phyloP scores from a whole-genome alignment of 2,329 filamentous ascomycete genomes.

The Diaporthe helianthi region DNA sequence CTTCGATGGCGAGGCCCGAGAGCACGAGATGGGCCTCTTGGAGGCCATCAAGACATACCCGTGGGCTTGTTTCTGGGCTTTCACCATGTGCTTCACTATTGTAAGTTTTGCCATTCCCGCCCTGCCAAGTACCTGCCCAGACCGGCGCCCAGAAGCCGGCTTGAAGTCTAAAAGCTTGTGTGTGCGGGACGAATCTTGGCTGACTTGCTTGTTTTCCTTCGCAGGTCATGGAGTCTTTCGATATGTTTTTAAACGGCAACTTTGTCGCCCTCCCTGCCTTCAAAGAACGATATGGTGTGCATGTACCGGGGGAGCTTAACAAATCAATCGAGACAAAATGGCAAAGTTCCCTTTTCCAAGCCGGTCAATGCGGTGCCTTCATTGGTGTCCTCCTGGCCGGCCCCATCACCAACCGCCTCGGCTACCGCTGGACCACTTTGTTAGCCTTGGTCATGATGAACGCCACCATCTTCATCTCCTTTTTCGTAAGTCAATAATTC shows the following conservation, averaged over 20 bases:
- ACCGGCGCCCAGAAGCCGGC: neutral
- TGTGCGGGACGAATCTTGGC: neutral
- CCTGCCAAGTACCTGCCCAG: neutral
- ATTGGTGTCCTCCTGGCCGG: constrained; percentile 67
- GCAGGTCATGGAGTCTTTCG: constrained; percentile 58
- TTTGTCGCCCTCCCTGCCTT: constrained; percentile 53
- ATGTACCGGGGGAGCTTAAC: neutral
- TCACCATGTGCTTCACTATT: constrained; percentile 58
- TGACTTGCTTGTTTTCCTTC: neutral
- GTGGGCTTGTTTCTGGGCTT: constrained; percentile 55
- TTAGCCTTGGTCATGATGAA: constrained; percentile 62
- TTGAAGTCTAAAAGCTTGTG: neutral
- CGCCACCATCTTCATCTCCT: constrained; percentile 62
- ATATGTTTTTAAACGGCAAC: constrained; percentile 56
- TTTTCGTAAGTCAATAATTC: constrained; percentile 42
- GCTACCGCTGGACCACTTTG: constrained; percentile 66
- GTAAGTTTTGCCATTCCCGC: constrained; percentile 43
- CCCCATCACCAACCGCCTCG: constrained; percentile 63
- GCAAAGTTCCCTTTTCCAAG: constrained; percentile 64
- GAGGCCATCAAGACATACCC: constrained; percentile 49
- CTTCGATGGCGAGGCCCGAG: constrained; percentile 51
- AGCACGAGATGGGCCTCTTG: constrained; percentile 50
- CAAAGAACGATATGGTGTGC: constrained; percentile 45
- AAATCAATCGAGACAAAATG: constrained; percentile 59
- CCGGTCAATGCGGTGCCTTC: constrained; percentile 65